Conservation (phyloP, 306 rosid genomes). For the Dryas drummondii region DNA sequence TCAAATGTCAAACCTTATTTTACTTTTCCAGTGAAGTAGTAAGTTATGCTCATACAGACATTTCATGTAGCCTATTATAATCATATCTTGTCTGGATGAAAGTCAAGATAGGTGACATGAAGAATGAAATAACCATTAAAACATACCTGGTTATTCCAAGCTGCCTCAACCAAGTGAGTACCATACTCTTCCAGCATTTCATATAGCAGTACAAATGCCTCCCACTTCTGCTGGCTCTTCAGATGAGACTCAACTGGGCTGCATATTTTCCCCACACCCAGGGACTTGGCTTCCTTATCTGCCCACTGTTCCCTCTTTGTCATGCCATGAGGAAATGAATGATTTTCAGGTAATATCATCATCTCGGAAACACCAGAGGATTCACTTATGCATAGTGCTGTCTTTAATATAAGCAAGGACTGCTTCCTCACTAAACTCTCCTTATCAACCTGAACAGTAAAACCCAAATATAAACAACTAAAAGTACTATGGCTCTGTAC, state of each 20-base stretch:
- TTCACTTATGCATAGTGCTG: conserved; percentile 42
- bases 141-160: conserved; percentile 91
- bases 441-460: conserved; percentile 65
- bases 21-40: not conserved
- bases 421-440: conserved; percentile 90
- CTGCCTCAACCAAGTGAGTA: conserved; percentile 97
- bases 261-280: conserved; percentile 72
- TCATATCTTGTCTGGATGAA: not conserved
- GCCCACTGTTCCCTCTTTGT: conserved; percentile 88
- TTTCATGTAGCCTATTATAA: not conserved
- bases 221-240: conserved; percentile 70
- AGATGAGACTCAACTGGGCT: conserved; percentile 41
- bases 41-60: not conserved
- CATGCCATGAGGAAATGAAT: conserved; percentile 41
- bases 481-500: conserved; percentile 21
- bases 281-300: conserved; percentile 76
- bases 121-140: conserved; percentile 9
- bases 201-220: conserved; percentile 77
- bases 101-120: not conserved
- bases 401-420: conserved; percentile 69
- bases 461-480: not conserved
- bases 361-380: conserved; percentile 40
- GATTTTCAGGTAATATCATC: conserved; percentile 27
- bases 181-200: conserved; percentile 99
- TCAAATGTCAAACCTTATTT: not conserved